phyloP scores from a whole-genome alignment of 192 early-diverging fungal genomes.

The Coemansia sp. region DNA sequence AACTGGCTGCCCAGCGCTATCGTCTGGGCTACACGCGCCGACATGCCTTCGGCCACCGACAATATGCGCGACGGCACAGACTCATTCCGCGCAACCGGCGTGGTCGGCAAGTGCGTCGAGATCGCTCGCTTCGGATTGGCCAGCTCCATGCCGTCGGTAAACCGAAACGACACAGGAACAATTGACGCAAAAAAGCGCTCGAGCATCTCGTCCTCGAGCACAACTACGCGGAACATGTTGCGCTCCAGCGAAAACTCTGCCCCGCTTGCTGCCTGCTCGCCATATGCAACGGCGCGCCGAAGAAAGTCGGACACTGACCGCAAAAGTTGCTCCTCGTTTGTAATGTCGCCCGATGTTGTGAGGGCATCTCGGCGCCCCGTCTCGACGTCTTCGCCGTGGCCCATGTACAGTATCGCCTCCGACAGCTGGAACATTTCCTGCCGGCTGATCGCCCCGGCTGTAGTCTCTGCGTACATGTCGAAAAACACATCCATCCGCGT shows the following conservation, averaged over 20 bases:
- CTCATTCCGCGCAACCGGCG: slow-evolving; percentile 31
- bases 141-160: slow-evolving; percentile 51
- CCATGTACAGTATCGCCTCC: slow-evolving; percentile 81
- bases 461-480: slow-evolving; percentile 71
- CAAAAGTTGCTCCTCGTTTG: slow-evolving; percentile 50
- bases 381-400: slow-evolving; percentile 42
- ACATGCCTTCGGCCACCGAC: slow-evolving; percentile 45
- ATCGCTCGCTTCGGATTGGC: slow-evolving; percentile 47
- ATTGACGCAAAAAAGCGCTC: slow-evolving; percentile 75
- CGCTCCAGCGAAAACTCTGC: slow-evolving; percentile 34
- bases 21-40: slow-evolving; percentile 42
- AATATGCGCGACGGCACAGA: slow-evolving; percentile 29
- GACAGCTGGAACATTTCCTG: slow-evolving; percentile 82
- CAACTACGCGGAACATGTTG: slow-evolving; percentile 71
- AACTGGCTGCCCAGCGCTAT: slow-evolving; percentile 54
- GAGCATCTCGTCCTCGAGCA: slow-evolving; percentile 84
- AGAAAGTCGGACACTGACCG: slow-evolving; percentile 40
- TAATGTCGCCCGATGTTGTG: slow-evolving; percentile 19
- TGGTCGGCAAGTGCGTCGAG: slow-evolving; percentile 37
- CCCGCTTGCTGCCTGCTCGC: slow-evolving; percentile 4
- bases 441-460: slow-evolving; percentile 63
- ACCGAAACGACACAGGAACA: slow-evolving; percentile 46
- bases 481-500: slow-evolving; percentile 81
- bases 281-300: slow-evolving; percentile 28
- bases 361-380: slow-evolving; percentile 10